phyloP scores from a whole-genome alignment of 441 rosid species.

The Pelargonium australe region DNA sequence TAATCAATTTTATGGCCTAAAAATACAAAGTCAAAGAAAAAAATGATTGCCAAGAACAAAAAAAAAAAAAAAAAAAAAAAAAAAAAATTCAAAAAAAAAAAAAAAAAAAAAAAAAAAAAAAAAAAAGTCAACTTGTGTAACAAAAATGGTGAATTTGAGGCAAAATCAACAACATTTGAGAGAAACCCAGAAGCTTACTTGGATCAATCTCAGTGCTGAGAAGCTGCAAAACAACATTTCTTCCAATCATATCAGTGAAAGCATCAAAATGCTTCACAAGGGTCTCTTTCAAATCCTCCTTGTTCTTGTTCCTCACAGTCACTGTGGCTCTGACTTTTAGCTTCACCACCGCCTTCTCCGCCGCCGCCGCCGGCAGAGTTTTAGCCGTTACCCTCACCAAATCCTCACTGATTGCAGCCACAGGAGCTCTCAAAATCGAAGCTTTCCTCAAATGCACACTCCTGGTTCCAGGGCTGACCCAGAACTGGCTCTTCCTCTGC shows the following conservation, averaged over 20 bases:
- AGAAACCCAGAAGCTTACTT: slow-evolving; percentile 40
- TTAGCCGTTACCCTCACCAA: slow-evolving; percentile 35
- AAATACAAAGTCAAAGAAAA: not conserved
- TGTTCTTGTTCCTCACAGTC: slow-evolving; percentile 69
- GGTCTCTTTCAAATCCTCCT: slow-evolving; percentile 67
- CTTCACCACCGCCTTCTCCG: slow-evolving; percentile 35
- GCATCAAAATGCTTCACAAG: slow-evolving; percentile 66
- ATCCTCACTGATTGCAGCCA: slow-evolving; percentile 70
- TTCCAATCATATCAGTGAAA: slow-evolving; percentile 61
- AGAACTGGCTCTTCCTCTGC: slow-evolving; percentile 24
- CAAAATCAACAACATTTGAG: too few species aligned
- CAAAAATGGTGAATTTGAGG: too few species aligned
- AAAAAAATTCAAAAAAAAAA: not conserved
- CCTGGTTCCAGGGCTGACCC: slow-evolving; percentile 30
- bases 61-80: not conserved
- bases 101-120: too few species aligned
- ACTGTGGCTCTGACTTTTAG: slow-evolving; percentile 71
- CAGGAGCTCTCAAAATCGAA: slow-evolving; percentile 7
- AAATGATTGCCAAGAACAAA: too few species aligned
- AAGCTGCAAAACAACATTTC: slow-evolving; percentile 77
- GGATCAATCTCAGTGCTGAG: slow-evolving; percentile 73
- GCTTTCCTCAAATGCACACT: slow-evolving; percentile 21
- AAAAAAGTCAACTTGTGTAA: not conserved
- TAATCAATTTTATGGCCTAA: too few species aligned
- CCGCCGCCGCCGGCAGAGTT: not conserved